phyloP scores from a whole-genome alignment of 768 basidiomycete species.

The Boletus subparvulus region DNA sequence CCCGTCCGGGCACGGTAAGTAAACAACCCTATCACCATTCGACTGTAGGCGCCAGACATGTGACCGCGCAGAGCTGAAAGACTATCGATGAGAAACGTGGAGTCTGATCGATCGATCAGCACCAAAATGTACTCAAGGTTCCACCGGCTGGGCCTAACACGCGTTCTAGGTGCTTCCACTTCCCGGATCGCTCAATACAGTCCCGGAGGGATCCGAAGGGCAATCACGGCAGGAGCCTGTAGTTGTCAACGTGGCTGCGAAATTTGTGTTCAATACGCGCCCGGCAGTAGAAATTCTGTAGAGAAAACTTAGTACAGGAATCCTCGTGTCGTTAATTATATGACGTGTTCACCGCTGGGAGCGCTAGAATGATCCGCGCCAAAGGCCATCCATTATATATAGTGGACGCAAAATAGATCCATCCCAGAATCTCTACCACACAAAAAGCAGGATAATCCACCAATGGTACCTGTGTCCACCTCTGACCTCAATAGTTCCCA shows the following conservation, averaged over 20 bases:
- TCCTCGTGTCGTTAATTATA: background rate
- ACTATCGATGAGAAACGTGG: background rate
- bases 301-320: background rate
- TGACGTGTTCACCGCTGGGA: background rate
- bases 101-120: conserved; percentile 4
- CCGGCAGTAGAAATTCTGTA: background rate
- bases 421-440: background rate
- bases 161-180: background rate
- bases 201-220: background rate
- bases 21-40: background rate
- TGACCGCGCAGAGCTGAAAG: background rate
- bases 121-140: background rate
- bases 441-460: conserved; percentile 2
- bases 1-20: background rate
- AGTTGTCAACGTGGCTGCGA: background rate
- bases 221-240: conserved; percentile 14
- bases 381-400: conserved; percentile 3
- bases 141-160: background rate
- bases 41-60: background rate
- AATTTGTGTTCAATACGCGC: conserved; percentile 1
- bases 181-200: background rate
- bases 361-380: background rate
- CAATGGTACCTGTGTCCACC: conserved; percentile 19
- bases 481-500: conserved; percentile 28
- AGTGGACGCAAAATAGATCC: conserved; percentile 4